A percentile compares a stretch with the other conserved stretches of the same genome.
Conservation (phyloP, 2,329 filamentous ascomycete species). For the Claviceps monticola region DNA sequence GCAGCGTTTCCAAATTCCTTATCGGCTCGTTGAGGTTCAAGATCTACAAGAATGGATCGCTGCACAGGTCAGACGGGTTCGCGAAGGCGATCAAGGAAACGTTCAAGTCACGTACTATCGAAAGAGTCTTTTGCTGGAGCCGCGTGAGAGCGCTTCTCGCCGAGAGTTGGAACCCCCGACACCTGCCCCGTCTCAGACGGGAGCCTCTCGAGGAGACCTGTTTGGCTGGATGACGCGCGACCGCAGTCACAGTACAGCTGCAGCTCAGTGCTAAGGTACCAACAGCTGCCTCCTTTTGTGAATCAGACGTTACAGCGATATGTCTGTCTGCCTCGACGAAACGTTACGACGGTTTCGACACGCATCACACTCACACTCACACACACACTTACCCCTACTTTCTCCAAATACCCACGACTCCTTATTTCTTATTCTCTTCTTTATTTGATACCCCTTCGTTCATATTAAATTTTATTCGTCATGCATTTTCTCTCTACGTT, state of each 20-base stretch:
- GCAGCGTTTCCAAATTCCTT: conserved; percentile 91
- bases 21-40: conserved; percentile 65
- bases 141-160: conserved; percentile 38
- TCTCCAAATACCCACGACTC: neutral
- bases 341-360: neutral
- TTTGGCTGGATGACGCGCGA: conserved; percentile 40
- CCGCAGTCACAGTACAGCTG: conserved; percentile 18
- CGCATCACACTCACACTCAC: neutral
- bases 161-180: conserved; percentile 21
- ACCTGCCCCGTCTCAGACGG: conserved; percentile 14
- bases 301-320: neutral
- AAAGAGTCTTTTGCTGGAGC: conserved; percentile 73
- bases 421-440: conserved; percentile 3
- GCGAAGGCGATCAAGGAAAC: conserved; percentile 40
- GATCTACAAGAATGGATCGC: conserved; percentile 93
- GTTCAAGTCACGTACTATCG: conserved; percentile 58
- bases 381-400: neutral
- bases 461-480: neutral
- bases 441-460: conserved; percentile 7
- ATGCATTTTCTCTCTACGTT: neutral
- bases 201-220: conserved; percentile 25
- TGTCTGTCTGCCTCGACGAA: neutral
- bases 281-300: neutral
- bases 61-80: conserved; percentile 64
- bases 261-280: conserved; percentile 8